Evolutionary conservation across 257 asterid species (phyloP).

Genomic region (Penstemon eatonii): DNA sequence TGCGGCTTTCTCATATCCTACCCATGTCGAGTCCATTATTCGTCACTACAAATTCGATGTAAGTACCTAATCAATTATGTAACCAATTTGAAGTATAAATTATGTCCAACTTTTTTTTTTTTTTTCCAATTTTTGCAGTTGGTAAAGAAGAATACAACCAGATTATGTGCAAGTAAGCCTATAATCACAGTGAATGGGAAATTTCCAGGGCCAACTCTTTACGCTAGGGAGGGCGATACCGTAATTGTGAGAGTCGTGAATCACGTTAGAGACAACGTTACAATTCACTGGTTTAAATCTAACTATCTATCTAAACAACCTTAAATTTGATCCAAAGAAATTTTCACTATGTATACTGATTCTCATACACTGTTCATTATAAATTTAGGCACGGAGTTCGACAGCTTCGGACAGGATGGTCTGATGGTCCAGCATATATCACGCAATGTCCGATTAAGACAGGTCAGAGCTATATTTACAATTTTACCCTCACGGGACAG

Average conservation of each 20-base stretch:
- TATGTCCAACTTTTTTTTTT: neutral
- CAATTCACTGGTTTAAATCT: slow-evolving; percentile 60
- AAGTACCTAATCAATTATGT: slow-evolving; percentile 19
- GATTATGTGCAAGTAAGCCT: slow-evolving; percentile 59
- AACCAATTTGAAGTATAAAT: neutral
- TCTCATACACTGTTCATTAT: neutral
- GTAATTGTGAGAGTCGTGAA: slow-evolving; percentile 59
- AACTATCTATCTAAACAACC: neutral
- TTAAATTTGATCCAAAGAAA: neutral
- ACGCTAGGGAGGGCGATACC: slow-evolving; percentile 69
- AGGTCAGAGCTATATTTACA: slow-evolving; percentile 61
- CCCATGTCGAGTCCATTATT: slow-evolving; percentile 37
- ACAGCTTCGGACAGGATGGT: slow-evolving; percentile 73
- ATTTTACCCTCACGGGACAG: slow-evolving; percentile 65
- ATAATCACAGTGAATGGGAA: slow-evolving; percentile 60
- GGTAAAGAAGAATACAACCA: slow-evolving; percentile 46
- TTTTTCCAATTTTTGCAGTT: slow-evolving; percentile 37
- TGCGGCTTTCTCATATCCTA: slow-evolving; percentile 23
- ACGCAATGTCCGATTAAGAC: slow-evolving; percentile 77
- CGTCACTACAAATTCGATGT: slow-evolving; percentile 69
- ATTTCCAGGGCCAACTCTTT: slow-evolving; percentile 76
- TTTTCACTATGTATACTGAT: slow-evolving; percentile 1
- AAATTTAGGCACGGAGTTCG: slow-evolving; percentile 70
- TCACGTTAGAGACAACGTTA: slow-evolving; percentile 62
- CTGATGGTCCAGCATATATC: slow-evolving; percentile 73